Percentiles rank a stretch among this genome's conserved stretches.
Conservation (phyloP, 2,329 filamentous ascomycete genomes). For the Aspergillus thermomutatus region DNA sequence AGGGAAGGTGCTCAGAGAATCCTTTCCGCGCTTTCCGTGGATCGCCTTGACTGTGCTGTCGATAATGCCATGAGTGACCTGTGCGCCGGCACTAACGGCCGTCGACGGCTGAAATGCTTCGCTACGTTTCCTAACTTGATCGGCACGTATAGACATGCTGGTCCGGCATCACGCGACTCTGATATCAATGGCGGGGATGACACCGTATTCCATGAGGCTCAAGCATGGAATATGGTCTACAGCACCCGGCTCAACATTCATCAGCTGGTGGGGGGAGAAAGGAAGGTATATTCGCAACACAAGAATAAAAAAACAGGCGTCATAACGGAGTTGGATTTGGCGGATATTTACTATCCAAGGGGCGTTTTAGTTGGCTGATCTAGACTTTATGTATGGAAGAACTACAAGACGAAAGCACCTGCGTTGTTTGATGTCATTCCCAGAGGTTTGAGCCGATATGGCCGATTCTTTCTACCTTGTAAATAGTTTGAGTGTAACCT, state of each 20-base stretch:
- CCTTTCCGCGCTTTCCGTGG: slow-evolving; percentile 29
- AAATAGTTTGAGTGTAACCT: no score
- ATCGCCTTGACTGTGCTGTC: slow-evolving; percentile 25
- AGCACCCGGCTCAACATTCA: slow-evolving; percentile 24
- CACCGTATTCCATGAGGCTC: slow-evolving; percentile 12
- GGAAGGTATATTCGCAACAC: slow-evolving; percentile 20
- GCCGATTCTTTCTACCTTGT: no score
- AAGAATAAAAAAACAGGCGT: slow-evolving; percentile 3
- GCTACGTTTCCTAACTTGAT: slow-evolving; percentile 47
- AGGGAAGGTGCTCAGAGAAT: slow-evolving; percentile 36
- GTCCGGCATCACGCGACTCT: slow-evolving; percentile 26
- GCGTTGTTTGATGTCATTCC: no score
- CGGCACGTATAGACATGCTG: slow-evolving; percentile 44
- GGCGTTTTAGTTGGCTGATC: not conserved
- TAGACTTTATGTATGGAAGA: no score
- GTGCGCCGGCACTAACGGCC: slow-evolving; percentile 40
- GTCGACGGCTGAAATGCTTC: slow-evolving; percentile 30
- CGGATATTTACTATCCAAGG: slow-evolving; percentile 18
- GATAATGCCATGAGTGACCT: slow-evolving; percentile 48
- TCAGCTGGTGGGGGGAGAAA: slow-evolving; percentile 16
- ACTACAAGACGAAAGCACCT: no score
- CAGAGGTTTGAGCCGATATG: no score
- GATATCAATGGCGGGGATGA: slow-evolving; percentile 23
- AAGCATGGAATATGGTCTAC: slow-evolving; percentile 21
- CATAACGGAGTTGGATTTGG: slow-evolving; percentile 11